Conservation (phyloP, 1,139 yeast species). For the Geotrichum restrictum region DNA sequence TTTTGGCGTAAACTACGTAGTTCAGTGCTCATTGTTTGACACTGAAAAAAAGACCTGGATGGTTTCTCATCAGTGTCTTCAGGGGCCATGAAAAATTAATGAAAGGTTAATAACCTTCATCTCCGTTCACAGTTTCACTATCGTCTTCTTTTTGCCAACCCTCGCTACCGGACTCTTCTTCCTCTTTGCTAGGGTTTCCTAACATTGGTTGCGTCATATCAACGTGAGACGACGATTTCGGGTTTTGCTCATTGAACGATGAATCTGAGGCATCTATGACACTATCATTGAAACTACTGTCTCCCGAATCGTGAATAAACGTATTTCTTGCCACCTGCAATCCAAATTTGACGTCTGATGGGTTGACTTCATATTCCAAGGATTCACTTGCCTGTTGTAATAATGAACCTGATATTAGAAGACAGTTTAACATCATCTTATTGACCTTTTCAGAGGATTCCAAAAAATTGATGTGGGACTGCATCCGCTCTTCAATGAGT, state of each 20-base stretch:
- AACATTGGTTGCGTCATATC: not conserved
- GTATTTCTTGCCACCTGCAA: constrained; percentile 19
- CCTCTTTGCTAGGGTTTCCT: not conserved
- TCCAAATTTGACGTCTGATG: constrained; percentile 24
- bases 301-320: constrained; percentile 12
- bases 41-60: too few relatives aligned
- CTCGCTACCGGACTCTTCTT: not conserved
- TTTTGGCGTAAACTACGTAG: too few relatives aligned
- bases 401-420: constrained; percentile 27
- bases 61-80: too few relatives aligned
- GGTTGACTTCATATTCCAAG: constrained; percentile 26
- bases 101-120: not conserved
- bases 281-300: constrained; percentile 5
- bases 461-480: constrained; percentile 29
- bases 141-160: not conserved
- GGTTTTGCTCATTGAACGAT: not conserved
- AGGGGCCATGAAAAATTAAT: too few relatives aligned
- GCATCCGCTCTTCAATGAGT: constrained; percentile 27
- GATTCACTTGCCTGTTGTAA: constrained; percentile 27
- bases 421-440: constrained; percentile 27
- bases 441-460: constrained; percentile 28
- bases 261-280: not conserved
- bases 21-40: too few relatives aligned
- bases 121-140: not conserved
- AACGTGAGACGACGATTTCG: not conserved